Evolutionary conservation across 192 early-diverging fungal genomes (phyloP).

Genomic region (Rhizophagus clarus): DNA sequence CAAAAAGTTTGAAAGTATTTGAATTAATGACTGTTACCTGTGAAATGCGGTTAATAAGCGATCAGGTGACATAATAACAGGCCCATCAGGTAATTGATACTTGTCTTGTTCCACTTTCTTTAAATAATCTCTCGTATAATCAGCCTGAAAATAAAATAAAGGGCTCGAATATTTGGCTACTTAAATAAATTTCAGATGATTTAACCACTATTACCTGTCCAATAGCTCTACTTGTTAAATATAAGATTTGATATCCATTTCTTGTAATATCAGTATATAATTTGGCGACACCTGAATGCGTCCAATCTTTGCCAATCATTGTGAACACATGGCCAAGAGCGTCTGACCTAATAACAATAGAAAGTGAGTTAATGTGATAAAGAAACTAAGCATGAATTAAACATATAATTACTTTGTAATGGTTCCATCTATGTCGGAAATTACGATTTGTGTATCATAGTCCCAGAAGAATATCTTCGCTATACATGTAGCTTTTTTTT

Average conservation of each 20-base stretch:
- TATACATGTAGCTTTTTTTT: conserved; percentile 75
- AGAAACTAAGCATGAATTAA: too few relatives aligned
- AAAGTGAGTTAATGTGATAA: not conserved
- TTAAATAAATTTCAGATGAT: not conserved
- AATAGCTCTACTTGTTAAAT: conserved; percentile 93
- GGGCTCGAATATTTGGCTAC: not conserved
- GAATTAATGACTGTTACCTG: conserved; percentile 41
- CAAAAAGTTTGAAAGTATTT: not conserved
- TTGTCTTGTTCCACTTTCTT: conserved; percentile 86
- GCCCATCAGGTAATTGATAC: conserved; percentile 90
- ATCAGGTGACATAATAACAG: conserved; percentile 95
- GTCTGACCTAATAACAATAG: conserved; percentile 59
- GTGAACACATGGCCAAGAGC: conserved; percentile 95
- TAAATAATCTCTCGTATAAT: conserved; percentile 90
- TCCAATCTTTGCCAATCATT: conserved; percentile 98
- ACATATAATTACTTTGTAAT: conserved; percentile 76
- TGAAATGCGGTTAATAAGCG: conserved; percentile 91
- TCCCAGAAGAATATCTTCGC: conserved; percentile 91
- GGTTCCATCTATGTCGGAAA: conserved; percentile 98
- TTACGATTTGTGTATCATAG: conserved; percentile 82
- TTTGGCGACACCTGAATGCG: conserved; percentile 94
- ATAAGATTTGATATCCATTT: conserved; percentile 95
- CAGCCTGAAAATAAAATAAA: conserved; percentile 47
- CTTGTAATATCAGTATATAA: conserved; percentile 91
- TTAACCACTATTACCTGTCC: conserved; percentile 65